Base-by-base conservation (phyloP, 345 rosid species). In the Hypericum perforatum region DNA sequence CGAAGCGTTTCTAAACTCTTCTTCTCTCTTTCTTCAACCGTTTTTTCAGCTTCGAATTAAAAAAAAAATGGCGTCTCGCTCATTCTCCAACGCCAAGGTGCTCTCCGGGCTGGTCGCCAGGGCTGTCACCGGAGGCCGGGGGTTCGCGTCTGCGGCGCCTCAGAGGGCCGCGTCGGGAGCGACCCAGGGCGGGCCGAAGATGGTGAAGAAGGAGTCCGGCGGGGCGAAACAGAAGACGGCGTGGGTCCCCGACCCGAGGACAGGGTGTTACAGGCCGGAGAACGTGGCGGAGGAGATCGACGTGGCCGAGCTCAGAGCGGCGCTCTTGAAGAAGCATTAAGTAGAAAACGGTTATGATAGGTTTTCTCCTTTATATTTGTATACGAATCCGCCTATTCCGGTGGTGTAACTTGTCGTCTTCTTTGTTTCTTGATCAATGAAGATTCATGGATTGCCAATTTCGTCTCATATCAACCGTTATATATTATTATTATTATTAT, bases 201-300 rank as follows among this genome's bases (percentile, higher is more conserved):
- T 9, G 13, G 48, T 5, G 22, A 12, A 46, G 50, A 46, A 46
- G 14, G 22, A 16, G 9, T 22, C 10, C 10, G 50, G 14, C 5
- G 15, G 11, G 47, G n/a, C 11, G 0, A 32, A 16, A 10, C 8
- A 32, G 6, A 46, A 46, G 14, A n/a, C 4, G 16, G 22, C 29
- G 9, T 46, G 50, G 50, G 14, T 46, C 22, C 50, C 50, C 2
- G 50, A 12, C 50, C 50, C 16, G 50, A 12, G 50, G 9, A 46
- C 15, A 0, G 15, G 50, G 8, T 46, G 15, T 10, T 46, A 46
- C 50, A 16, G 15, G 22, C 50, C 50, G 29, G 50, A 46, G 29
- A 13, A 46, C 3, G 50, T 46, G 7, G 32, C 16, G 7, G 50
- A 46, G 22, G 50, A 46, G 50, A 46, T 46, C 50, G 50, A 46